phyloP scores from a whole-genome alignment of 2,329 filamentous ascomycete genomes.

The Penicillium sumatraense region DNA sequence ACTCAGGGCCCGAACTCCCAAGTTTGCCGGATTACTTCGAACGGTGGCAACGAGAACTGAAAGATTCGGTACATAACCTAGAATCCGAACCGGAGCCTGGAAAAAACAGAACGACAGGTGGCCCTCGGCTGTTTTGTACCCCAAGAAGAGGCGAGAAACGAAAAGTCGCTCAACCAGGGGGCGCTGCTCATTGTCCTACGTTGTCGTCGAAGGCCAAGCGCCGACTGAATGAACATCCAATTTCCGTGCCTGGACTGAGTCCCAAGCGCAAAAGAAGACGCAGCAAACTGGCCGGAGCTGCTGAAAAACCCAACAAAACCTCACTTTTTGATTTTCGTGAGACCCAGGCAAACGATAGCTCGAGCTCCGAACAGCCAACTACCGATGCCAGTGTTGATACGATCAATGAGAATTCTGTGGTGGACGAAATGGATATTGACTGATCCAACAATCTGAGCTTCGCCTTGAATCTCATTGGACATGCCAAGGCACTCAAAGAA shows the following conservation, averaged over 20 bases:
- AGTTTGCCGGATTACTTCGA: conserved; percentile 30
- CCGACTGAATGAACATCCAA: conserved; percentile 16
- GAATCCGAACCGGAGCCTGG: conserved; percentile 36
- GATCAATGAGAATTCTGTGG: conserved; percentile 12
- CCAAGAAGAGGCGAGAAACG: conserved; percentile 40
- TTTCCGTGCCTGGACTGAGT: conserved; percentile 16
- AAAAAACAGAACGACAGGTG: conserved; percentile 21
- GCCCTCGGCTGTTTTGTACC: conserved; percentile 1
- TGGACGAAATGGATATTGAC: conserved; percentile 43
- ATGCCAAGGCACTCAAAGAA: background rate
- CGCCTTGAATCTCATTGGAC: too few species aligned
- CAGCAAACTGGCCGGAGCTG: conserved; percentile 24
- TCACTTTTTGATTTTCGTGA: conserved; percentile 24
- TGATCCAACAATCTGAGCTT: too few species aligned
- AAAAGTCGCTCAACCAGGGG: conserved; percentile 32
- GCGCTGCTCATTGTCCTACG: background rate
- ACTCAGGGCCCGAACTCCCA: conserved; percentile 14
- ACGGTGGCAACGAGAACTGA: conserved; percentile 39
- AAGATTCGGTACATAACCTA: conserved; percentile 38
- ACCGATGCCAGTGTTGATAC: conserved; percentile 24
- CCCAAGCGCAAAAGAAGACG: conserved; percentile 34
- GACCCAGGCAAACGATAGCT: conserved; percentile 21
- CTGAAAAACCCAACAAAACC: conserved; percentile 7
- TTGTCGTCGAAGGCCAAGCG: conserved; percentile 8
- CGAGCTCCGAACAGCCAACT: conserved; percentile 26